These are phyloP conservation scores for Phytophthora nicotianae DNA, from an alignment of 352 stramenopile genomes.

Conservation along the genomic window DNA sequence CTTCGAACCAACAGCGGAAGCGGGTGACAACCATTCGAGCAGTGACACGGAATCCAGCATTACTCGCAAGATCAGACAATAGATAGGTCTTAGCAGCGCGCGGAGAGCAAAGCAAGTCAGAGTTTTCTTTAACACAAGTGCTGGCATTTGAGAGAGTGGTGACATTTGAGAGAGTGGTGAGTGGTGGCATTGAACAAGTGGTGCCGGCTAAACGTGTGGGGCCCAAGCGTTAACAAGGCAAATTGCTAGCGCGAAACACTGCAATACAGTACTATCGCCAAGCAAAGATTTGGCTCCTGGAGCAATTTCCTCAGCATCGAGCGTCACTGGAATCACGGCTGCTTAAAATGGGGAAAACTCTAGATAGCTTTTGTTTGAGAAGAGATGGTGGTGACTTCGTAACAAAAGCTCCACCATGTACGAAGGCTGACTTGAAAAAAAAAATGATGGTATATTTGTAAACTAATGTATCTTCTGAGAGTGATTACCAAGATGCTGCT, in stretches of 20 bases:
- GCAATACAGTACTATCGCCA: too few relatives aligned
- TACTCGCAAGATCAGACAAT: too few relatives aligned
- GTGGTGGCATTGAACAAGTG: too few relatives aligned
- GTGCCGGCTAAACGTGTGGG: too few relatives aligned
- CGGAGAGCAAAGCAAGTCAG: too few relatives aligned
- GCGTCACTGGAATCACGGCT: neutral
- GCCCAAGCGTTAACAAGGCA: neutral
- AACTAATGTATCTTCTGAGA: neutral
- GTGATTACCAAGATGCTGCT: neutral
- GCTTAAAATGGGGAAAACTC: neutral
- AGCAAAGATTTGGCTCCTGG: neutral
- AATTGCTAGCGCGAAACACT: neutral
- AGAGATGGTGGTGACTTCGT: too few relatives aligned
- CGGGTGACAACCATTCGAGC: too few relatives aligned
- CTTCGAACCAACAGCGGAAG: neutral
- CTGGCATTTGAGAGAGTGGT: neutral
- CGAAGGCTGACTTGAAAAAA: too few relatives aligned
- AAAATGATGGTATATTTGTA: neutral
- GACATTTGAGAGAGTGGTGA: neutral
- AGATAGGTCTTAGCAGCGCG: too few relatives aligned
- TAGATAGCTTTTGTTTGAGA: neutral
- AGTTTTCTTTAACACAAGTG: too few relatives aligned
- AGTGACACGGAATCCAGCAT: too few relatives aligned
- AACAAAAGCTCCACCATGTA: too few relatives aligned
- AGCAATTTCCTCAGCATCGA: neutral